Base-by-base conservation (phyloP, 2,329 filamentous ascomycete genomes). In the Whalleya microplaca region DNA sequence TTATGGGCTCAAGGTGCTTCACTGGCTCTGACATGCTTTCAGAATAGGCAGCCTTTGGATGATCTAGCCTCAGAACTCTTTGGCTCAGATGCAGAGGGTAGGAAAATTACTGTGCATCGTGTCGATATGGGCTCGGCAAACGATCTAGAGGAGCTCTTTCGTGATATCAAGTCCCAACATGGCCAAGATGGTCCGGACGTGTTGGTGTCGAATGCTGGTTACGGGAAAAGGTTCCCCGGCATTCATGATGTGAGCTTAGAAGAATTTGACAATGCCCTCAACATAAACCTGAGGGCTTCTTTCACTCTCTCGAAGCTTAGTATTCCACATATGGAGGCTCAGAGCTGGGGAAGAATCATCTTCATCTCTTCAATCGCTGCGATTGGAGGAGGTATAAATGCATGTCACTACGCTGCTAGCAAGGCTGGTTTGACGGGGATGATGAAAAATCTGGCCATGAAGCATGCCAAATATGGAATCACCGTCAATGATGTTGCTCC, bases 401-500 rank as follows among this genome's bases (percentile, higher is more conserved):
- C 84, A 19, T 84, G 83, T 54, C 78, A 82, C 60, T 82, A 86
- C 56, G 83, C 84, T 3, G 84, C 84, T 2, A 84, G 81, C 23
- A 87, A 87, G 69, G 84, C 81, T 7, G 86, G 85, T 2, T 69
- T 89, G 58, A 83, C 81, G 3, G 82, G 83, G 2, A 84, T 88
- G 81, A 87, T 87, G 82, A 84, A 80, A 66, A 88, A 87, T 60
- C 75, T 89, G 27, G 79, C 85, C 0, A 79, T 76, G 0, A 82
- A 83, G 45, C 77, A 88, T 20, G 85, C 84, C 1, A 77, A 80
- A 53, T 79, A 78, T 63, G 84, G 85, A 29, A 85, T 89, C 63
- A 86, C 84, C 14, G 84, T 88, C 54, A 88, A 89, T 56, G 85
- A 88, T 60, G 83, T 89, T n/a, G 84, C 84, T 2, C 86, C 86